Evolutionary conservation across 148 eudicot species (phyloP), one percentile per base, ranked within the genome.

Genomic region (Cornus suecica): DNA sequence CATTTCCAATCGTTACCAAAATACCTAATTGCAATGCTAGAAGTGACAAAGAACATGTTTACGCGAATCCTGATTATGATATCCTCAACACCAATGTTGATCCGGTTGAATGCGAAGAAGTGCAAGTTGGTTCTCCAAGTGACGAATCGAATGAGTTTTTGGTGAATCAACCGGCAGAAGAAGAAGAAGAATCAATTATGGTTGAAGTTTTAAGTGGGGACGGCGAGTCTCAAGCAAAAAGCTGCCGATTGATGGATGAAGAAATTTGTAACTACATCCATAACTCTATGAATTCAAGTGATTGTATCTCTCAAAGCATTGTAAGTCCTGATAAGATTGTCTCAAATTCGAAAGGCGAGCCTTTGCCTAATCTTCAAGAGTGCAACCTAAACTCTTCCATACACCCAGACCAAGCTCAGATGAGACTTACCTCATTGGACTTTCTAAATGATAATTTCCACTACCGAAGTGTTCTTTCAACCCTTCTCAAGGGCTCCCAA

Each of bases 211-310:
- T 79, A 6, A 27, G 70, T 11, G 86, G 28, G 84, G 78, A 34
- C 37, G 37, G 37, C 42, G 79, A 78, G 78, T 79, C 82, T 52
- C 86, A 79, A 75, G 79, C 72, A 62, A 83, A 80, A 56, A 83
- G 80, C 80, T 79, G 86, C 78, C 84, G 69, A 31, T 65, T 84
- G n/a, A 68, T 81, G 76, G 86, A 82, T 18, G 90, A 85, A n/a
- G 84, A 81, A 23, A 66, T 71, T 22, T 81, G 89, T 41, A 75
- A 84, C 48, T 63, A 78, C 76, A 77, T 70, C 24, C 80, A 69
- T 31, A 83, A 79, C 77, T 88, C 93, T 1, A 68, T 73, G 80
- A 81, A 77, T 86, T 87, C 88, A 10, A 88, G 88, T 78, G 92
- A 90, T 45, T 87, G 86, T 25, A 71, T 83, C 16, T 90, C 97